phyloP scores from a whole-genome alignment of 495 filamentous ascomycete species.

The Tuber calosporum region DNA sequence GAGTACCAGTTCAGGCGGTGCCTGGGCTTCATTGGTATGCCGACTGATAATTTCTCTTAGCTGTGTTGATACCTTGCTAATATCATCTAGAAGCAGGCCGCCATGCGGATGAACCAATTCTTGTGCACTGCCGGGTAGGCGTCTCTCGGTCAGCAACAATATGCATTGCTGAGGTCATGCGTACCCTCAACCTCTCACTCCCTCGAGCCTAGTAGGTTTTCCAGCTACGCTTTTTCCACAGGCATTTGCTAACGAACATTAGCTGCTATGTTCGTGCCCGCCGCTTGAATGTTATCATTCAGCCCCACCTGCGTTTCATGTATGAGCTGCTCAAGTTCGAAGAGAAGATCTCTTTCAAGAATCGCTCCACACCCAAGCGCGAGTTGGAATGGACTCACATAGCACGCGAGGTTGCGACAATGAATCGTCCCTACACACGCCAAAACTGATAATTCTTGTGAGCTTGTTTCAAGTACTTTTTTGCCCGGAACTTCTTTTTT shows the following conservation, averaged over 20 bases:
- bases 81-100: constrained; percentile 61
- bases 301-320: constrained; percentile 56
- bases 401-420: constrained; percentile 79
- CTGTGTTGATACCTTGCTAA: constrained; percentile 1
- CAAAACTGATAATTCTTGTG: constrained; percentile 26
- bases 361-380: constrained; percentile 49
- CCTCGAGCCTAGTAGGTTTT: constrained; percentile 72
- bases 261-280: constrained; percentile 89
- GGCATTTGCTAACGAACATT: constrained; percentile 12
- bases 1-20: constrained; percentile 81
- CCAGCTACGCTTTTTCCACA: not conserved
- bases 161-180: constrained; percentile 97
- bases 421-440: constrained; percentile 82
- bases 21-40: constrained; percentile 83
- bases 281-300: constrained; percentile 64
- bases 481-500: constrained; percentile 10
- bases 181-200: constrained; percentile 67
- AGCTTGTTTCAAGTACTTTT: constrained; percentile 17
- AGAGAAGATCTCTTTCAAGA: constrained; percentile 52
- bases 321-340: constrained; percentile 90
- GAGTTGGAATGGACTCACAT: constrained; percentile 89
- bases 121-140: constrained; percentile 94
- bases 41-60: not conserved
- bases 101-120: constrained; percentile 66
- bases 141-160: constrained; percentile 93